phyloP scores from a whole-genome alignment of 257 asterid genomes.

The Scutellaria baicalensis region DNA sequence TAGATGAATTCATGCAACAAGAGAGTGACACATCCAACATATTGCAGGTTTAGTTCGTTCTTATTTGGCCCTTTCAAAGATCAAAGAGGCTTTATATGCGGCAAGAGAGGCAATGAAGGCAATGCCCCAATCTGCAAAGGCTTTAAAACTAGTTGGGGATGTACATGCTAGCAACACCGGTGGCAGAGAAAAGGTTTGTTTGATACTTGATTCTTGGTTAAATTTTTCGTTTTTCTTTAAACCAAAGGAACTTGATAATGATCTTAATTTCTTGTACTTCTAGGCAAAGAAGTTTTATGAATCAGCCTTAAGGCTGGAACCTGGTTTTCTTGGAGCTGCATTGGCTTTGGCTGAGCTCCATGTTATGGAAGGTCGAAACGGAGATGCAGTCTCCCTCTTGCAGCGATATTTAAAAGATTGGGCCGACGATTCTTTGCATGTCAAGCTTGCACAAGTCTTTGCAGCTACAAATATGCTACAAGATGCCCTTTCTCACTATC shows the following conservation, averaged over 20 bases:
- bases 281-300: conserved; percentile 95
- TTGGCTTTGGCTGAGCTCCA: conserved; percentile 98
- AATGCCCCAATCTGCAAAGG: conserved; percentile 98
- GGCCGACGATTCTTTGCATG: conserved; percentile 95
- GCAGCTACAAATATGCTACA: conserved; percentile 89
- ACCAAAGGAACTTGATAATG: too few species aligned
- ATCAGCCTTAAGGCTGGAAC: conserved; percentile 96
- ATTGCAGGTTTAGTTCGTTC: conserved; percentile 87
- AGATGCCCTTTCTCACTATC: conserved; percentile 90
- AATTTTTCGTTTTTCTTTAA: too few species aligned
- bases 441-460: conserved; percentile 94
- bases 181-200: conserved; percentile 78
- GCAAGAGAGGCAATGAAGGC: conserved; percentile 99
- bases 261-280: not conserved
- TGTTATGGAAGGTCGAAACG: conserved; percentile 85
- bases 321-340: conserved; percentile 96
- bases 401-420: conserved; percentile 84
- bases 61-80: conserved; percentile 73
- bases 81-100: conserved; percentile 86
- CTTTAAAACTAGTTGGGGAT: conserved; percentile 92
- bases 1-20: not conserved
- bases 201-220: not conserved
- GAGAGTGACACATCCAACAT: not conserved
- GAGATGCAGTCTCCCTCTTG: conserved; percentile 82
- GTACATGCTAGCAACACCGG: conserved; percentile 89